These are phyloP conservation scores for Zelopaecilomyces penicillatus DNA, from an alignment of 2,329 filamentous ascomycete genomes.

Conservation along the genomic window DNA sequence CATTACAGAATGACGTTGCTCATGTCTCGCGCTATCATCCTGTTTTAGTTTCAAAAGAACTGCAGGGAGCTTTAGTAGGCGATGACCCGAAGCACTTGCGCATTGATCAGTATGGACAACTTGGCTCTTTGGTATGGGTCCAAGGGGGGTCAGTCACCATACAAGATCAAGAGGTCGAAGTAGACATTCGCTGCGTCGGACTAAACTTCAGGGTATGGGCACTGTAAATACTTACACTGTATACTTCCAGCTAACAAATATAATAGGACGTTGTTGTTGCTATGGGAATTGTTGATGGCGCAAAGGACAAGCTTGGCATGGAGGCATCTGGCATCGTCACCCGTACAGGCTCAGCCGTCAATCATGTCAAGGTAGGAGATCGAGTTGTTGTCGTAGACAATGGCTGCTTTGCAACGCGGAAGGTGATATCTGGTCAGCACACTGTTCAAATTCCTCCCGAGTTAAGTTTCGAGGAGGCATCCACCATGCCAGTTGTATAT, in stretches of 20 bases:
- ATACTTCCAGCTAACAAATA: neutral
- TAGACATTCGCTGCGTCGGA: neutral
- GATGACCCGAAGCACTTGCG: neutral
- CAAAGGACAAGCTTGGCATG: neutral
- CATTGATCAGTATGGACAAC: neutral
- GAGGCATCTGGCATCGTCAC: neutral
- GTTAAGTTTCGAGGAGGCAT: neutral
- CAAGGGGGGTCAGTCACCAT: neutral
- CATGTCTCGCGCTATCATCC: neutral
- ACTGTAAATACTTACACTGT: neutral
- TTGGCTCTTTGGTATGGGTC: neutral
- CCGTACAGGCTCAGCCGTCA: neutral
- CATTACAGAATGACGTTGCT: neutral
- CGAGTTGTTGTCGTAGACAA: neutral
- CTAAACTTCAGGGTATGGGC: neutral
- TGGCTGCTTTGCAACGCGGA: neutral
- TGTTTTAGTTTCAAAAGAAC: neutral
- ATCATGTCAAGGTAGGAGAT: neutral
- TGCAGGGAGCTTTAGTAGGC: neutral
- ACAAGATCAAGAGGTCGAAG: neutral
- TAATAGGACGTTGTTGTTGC: neutral
- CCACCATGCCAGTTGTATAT: neutral
- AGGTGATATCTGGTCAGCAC: neutral
- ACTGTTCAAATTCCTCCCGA: neutral
- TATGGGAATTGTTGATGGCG: neutral